These are phyloP conservation scores for Gnomoniopsis smithogilvyi DNA, from an alignment of 2,329 filamentous ascomycete genomes.

Conservation along the genomic window DNA sequence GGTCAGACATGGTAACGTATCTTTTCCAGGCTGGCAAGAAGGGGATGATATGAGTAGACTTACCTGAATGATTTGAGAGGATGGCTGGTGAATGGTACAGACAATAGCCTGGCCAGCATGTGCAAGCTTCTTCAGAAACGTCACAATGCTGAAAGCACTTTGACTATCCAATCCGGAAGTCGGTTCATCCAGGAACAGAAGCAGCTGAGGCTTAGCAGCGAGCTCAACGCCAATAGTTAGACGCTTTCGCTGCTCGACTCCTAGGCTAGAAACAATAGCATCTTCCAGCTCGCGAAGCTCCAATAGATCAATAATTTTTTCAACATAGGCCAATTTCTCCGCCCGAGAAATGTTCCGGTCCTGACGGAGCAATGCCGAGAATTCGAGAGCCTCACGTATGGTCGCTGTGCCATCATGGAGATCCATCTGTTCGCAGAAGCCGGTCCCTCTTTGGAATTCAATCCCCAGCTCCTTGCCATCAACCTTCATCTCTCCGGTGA, in stretches of 20 bases:
- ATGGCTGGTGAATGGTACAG: slow-evolving; percentile 45
- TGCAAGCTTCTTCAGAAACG: slow-evolving; percentile 63
- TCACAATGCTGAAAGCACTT: slow-evolving; percentile 70
- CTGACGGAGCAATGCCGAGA: slow-evolving; percentile 65
- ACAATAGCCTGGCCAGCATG: slow-evolving; percentile 40
- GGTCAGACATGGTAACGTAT: not conserved
- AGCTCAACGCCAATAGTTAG: slow-evolving; percentile 75
- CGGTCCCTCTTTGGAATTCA: slow-evolving; percentile 68
- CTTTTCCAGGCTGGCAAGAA: slow-evolving; percentile 23
- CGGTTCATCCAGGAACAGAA: slow-evolving; percentile 74
- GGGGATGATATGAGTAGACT: slow-evolving; percentile 26
- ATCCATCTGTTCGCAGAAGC: slow-evolving; percentile 71
- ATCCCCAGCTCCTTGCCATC: slow-evolving; percentile 60
- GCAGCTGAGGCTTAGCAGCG: slow-evolving; percentile 66
- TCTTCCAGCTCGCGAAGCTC: slow-evolving; percentile 67
- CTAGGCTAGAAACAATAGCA: slow-evolving; percentile 66
- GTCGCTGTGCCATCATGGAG: slow-evolving; percentile 64
- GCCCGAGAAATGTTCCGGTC: slow-evolving; percentile 51
- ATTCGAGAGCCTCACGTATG: slow-evolving; percentile 65
- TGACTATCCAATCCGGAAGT: slow-evolving; percentile 73
- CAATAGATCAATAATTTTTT: slow-evolving; percentile 66
- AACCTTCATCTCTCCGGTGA: slow-evolving; percentile 53
- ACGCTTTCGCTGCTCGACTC: slow-evolving; percentile 47
- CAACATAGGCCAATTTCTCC: slow-evolving; percentile 67
- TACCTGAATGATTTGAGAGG: slow-evolving; percentile 36